Evolutionary conservation across 2,329 filamentous ascomycete genomes (phyloP), one percentile per base, ranked within the genome.

Genomic region (Fusarium oxysporum): DNA sequence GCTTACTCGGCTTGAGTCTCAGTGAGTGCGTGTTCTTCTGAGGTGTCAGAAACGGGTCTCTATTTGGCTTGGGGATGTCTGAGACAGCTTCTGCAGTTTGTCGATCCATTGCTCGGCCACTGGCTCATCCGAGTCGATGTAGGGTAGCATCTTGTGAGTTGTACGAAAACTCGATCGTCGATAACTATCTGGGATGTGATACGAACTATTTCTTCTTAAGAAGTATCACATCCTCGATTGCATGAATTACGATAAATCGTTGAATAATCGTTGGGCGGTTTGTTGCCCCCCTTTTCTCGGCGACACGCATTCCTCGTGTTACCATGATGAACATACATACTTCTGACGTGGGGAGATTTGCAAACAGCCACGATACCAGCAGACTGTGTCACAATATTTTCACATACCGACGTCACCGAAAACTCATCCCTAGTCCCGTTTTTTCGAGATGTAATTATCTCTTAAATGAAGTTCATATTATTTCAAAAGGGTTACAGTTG

Each of bases 311-410:
- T 73, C 71, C 70, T 73, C 23, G 50, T 73, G 48, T 28, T 40
- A 47, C 53, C 25, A 19, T 47, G 70, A 73, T 73, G 14, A 55
- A 68, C 64, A 44, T 47, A 37, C 25, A 35, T 45, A 38, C 43
- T 56, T 45, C 58, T 40, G 30, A 64, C 35, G 40, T 56, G 53
- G 57, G 43, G 66, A 58, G 63, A 74, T 68, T 68, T 69, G 53
- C 55, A 53, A 62, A 32, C 67, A 66, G 71, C 71, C 71, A 73
- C 71, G 71, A 73, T 74, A 74, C 63, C 71, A 55, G 11, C 28
- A 54, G n/a, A n/a, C 43, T 50, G 40, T 72, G 23, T 48, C 57
- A 65, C 43, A 65, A 56, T 44, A 65, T 65, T 21, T 3, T 41
- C 50, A 25, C 71, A 72, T 73, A 68, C 71, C 71, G 55, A 72